These are phyloP conservation scores for Dacryopinax primogenitus DNA, from an alignment of 768 basidiomycete genomes.

Conservation along the genomic window DNA sequence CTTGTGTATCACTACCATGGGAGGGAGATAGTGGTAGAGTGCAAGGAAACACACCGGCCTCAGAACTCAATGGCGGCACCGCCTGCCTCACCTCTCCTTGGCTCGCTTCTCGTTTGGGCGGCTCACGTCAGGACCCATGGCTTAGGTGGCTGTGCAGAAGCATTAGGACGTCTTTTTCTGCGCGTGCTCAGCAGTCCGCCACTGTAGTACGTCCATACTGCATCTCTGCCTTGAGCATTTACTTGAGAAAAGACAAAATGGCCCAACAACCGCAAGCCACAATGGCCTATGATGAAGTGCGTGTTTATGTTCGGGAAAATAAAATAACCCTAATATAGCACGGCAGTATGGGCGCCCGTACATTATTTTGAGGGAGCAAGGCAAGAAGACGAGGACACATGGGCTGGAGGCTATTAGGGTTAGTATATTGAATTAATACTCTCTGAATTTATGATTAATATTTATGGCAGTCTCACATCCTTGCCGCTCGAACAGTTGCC, in stretches of 20 bases:
- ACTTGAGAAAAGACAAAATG: slow-evolving; percentile 3
- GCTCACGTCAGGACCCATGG: background rate
- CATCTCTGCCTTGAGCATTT: background rate
- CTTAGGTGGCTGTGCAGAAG: slow-evolving; percentile 5
- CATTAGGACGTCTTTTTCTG: slow-evolving; percentile 5
- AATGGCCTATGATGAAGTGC: background rate
- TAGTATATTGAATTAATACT: slow-evolving; percentile 14
- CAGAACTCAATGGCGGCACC: background rate
- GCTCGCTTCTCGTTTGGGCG: no score
- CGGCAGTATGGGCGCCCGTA: slow-evolving; percentile 86
- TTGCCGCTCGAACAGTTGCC: slow-evolving; percentile 84
- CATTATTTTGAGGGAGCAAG: slow-evolving; percentile 90
- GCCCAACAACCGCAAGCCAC: background rate
- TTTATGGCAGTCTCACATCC: slow-evolving; percentile 65
- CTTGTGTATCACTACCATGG: background rate
- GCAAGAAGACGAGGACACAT: slow-evolving; percentile 80
- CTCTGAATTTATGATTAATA: background rate
- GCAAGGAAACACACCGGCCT: background rate
- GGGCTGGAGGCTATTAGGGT: slow-evolving; percentile 95
- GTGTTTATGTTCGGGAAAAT: background rate
- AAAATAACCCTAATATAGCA: background rate
- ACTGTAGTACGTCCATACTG: background rate
- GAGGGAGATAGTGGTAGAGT: background rate
- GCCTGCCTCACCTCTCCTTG: no score
- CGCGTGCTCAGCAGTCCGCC: background rate